Conservation (phyloP, 2,329 filamentous ascomycete species). For the Colletotrichum echinochloae region DNA sequence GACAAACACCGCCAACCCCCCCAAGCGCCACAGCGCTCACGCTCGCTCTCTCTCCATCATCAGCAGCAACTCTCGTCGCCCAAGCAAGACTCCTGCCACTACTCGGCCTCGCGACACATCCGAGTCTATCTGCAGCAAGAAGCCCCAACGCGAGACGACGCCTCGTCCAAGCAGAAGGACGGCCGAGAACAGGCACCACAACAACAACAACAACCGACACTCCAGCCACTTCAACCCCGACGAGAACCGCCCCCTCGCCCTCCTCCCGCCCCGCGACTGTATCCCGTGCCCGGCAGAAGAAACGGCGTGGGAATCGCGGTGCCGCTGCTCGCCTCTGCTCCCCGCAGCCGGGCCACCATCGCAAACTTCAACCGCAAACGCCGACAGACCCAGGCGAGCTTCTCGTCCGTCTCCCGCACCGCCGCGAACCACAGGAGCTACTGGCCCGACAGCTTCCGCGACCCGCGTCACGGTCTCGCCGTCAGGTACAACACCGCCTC, state of each 20-base stretch:
- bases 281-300: slow-evolving; percentile 1
- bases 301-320: background rate
- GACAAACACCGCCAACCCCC: slow-evolving; percentile 15
- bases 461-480: slow-evolving; percentile 25
- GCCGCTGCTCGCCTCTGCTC: background rate
- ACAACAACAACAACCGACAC: no score
- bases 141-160: background rate
- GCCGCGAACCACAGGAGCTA: slow-evolving; percentile 20
- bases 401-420: slow-evolving; percentile 14
- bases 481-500: slow-evolving; percentile 11
- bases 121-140: slow-evolving; percentile 20
- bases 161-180: background rate
- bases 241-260: background rate
- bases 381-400: slow-evolving; percentile 1
- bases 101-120: slow-evolving; percentile 6
- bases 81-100: background rate
- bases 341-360: slow-evolving; percentile 2
- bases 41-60: background rate
- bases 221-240: background rate
- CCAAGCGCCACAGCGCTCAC: background rate
- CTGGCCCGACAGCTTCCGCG: slow-evolving; percentile 35
- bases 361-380: slow-evolving; percentile 22
- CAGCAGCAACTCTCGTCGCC: background rate
- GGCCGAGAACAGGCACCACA: background rate
- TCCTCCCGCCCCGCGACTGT: background rate